Evolutionary conservation across 495 filamentous ascomycete genomes (phyloP).

Genomic region (Bathelium albidoporum): DNA sequence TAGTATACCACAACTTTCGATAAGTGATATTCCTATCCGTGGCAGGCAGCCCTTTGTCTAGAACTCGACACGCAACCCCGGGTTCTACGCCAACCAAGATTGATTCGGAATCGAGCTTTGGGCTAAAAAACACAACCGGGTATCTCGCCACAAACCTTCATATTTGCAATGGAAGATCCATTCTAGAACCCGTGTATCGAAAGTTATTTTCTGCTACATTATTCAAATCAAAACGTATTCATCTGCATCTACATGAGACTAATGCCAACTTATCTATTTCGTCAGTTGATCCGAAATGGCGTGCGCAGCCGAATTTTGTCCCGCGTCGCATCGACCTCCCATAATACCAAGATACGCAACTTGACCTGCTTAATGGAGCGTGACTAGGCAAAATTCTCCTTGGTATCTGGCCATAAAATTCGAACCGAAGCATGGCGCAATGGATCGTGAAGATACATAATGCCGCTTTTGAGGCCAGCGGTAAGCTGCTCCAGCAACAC

Average conservation of each 20-base stretch:
- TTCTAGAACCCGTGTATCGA: not conserved
- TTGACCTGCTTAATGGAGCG: too few species aligned
- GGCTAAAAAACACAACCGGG: not conserved
- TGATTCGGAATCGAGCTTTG: not conserved
- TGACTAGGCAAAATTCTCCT: too few species aligned
- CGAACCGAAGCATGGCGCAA: too few species aligned
- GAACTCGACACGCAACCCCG: not conserved
- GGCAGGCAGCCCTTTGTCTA: not conserved
- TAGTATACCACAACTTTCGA: too few species aligned
- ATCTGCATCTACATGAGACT: not conserved
- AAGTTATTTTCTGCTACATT: not conserved
- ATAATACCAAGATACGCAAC: too few species aligned
- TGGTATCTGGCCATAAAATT: too few species aligned
- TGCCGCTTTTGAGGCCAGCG: too few species aligned
- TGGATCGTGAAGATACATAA: too few species aligned
- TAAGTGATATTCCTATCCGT: not conserved
- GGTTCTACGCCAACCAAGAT: not conserved
- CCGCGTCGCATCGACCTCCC: too few species aligned
- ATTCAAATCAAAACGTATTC: not conserved
- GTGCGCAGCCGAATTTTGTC: not conserved
- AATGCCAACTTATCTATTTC: not conserved
- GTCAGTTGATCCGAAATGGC: not conserved
- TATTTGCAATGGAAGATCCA: not conserved
- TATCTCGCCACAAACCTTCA: not conserved
- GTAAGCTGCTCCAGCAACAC: too few species aligned